Percentiles rank a stretch among this genome's conserved stretches.
Conservation (phyloP, 305 asterid genomes). For the Fraxinus angustifolia region DNA sequence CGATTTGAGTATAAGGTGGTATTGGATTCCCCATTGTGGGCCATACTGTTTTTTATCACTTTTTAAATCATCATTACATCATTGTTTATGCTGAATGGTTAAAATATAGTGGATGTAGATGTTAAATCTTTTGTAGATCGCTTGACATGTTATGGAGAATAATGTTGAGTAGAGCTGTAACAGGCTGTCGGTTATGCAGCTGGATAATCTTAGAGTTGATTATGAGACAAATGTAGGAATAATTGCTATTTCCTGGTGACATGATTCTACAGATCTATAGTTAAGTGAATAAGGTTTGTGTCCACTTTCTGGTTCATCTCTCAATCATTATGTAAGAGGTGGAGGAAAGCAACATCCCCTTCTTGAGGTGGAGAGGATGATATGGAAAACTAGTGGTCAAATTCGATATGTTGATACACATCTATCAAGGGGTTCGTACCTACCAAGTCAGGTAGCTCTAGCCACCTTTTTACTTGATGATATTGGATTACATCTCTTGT, state of each 20-base stretch:
- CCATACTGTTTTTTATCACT: not conserved
- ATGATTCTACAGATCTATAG: not conserved
- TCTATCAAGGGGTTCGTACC: not conserved
- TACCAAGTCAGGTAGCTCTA: too few species aligned
- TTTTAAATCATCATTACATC: not conserved
- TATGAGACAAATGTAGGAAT: not conserved
- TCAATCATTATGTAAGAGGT: not conserved
- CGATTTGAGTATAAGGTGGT: not conserved
- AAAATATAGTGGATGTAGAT: not conserved
- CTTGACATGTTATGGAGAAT: not conserved
- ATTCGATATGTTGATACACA: not conserved
- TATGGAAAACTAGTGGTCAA: conserved; percentile 20
- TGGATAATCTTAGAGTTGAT: not conserved
- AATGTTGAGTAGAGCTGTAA: not conserved
- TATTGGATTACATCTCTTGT: not conserved
- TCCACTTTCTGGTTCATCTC: not conserved
- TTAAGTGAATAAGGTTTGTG: not conserved
- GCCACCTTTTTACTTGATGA: not conserved
- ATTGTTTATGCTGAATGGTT: not conserved
- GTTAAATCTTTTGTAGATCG: conserved; percentile 12
- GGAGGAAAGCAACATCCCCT: not conserved
- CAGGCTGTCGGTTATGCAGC: not conserved
- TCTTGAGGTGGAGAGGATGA: not conserved
- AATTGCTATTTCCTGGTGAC: not conserved
- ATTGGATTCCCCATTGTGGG: not conserved